phyloP scores from a whole-genome alignment of 352 stramenopile genomes.

The Globisporangium solare region DNA sequence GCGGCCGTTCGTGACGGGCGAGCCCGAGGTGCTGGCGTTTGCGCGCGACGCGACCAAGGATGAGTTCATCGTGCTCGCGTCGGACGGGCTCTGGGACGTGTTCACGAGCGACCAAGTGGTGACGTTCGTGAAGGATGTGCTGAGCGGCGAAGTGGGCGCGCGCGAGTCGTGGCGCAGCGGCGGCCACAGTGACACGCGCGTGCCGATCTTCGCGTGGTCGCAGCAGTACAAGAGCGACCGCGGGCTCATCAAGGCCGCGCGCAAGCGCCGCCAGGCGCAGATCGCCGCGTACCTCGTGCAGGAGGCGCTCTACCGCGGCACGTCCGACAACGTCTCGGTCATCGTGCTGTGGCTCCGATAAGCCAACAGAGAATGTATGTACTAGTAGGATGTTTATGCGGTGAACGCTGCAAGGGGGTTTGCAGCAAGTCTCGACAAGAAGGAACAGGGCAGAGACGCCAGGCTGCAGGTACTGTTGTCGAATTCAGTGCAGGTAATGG shows the following conservation, averaged over 20 bases:
- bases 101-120: conserved; percentile 91
- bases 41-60: conserved; percentile 74
- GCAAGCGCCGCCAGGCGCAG: conserved; percentile 82
- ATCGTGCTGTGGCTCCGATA: conserved; percentile 88
- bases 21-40: conserved; percentile 78
- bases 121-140: conserved; percentile 88
- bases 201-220: conserved; percentile 88
- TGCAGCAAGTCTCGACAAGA: no score
- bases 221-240: conserved; percentile 88
- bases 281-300: conserved; percentile 92
- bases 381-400: no score
- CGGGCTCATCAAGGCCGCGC: conserved; percentile 87
- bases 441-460: no score
- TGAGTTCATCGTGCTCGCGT: conserved; percentile 92
- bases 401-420: no score
- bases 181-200: conserved; percentile 74
- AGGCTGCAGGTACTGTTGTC: no score
- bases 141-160: conserved; percentile 77
- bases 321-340: conserved; percentile 90
- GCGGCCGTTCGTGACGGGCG: conserved; percentile 78
- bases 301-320: conserved; percentile 87
- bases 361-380: no score
- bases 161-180: conserved; percentile 78
- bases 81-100: conserved; percentile 93
- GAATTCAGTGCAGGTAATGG: no score